Evolutionary conservation across 2,329 filamentous ascomycete genomes (phyloP), one percentile per base, ranked within the genome.

Genomic region (Diaporthe citriasiana): DNA sequence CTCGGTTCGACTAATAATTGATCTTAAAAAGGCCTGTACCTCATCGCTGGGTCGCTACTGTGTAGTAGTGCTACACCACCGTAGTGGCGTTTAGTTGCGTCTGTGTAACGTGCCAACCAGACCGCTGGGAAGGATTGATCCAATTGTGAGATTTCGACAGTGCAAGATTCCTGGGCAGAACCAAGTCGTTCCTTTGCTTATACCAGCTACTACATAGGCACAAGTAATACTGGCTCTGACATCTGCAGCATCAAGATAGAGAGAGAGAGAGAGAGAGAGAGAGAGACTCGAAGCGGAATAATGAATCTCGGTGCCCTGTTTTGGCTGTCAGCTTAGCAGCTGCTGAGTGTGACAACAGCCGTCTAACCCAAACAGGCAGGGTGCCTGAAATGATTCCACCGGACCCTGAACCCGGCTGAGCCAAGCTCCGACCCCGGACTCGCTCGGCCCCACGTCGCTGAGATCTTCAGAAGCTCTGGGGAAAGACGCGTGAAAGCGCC

Each of bases 381-480:
- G 40, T 30, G 19, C 2, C 1, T 42, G 12, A 53, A 40, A 71
- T 71, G 55, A 51, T 60, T 33, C 56, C 33, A 60, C 55, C 35
- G 47, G 63, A 68, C 63, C 63, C 63, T 68, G 63, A 50, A 47
- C 51, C 35, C 27, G 40, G 53, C 71, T 56, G 50, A 53, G 38
- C 47, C 40, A 63, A 47, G 73, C 56, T 74, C 73, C 74, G 74
- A 73, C 74, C 71, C 71, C 74, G 74, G 74, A 74, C 63, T 69
- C 42, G 56, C 51, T n/a, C 59, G 30, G 59, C 59, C 69, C 66
- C 57, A 72, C 68, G 60, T 50, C 35, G 47, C 63, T 53, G 27
- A 57, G 56, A 71, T 55, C 50, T 70, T 70, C 66, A 70, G 13
- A 73, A 70, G 69, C 53, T 66, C 66, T 51, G 63, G 66, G 45